Percentiles rank a stretch among this genome's conserved stretches.
These are phyloP conservation scores for Hamamelis virginiana DNA, from an alignment of 164 flowering plant species.

Conservation along the genomic window DNA sequence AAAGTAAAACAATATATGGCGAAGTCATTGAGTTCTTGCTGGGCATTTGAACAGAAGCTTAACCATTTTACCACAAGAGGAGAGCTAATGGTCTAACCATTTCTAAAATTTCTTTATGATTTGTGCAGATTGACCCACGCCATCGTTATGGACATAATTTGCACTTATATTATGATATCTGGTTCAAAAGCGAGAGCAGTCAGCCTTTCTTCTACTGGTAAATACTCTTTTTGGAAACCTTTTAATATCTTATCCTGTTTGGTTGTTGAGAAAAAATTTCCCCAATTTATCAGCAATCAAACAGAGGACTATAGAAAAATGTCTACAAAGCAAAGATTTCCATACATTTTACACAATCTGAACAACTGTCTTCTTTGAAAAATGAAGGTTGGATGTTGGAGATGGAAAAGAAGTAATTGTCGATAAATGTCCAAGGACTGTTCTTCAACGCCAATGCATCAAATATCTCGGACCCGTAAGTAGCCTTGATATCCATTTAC, in stretches of 20 bases:
- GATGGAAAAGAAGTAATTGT: conserved; percentile 64
- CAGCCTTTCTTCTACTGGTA: conserved; percentile 84
- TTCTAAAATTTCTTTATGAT: background rate
- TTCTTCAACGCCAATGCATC: conserved; percentile 66
- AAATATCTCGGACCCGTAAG: conserved; percentile 73
- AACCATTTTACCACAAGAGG: too few species aligned
- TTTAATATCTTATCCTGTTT: background rate
- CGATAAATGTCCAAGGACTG: conserved; percentile 47
- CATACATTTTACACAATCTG: background rate
- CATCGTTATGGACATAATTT: conserved; percentile 77
- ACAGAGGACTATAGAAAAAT: too few species aligned
- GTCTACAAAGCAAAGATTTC: background rate
- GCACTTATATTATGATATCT: conserved; percentile 62
- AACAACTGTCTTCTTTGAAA: background rate
- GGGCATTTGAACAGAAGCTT: background rate
- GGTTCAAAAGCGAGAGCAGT: conserved; percentile 60
- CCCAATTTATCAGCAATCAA: too few species aligned
- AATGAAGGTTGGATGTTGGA: conserved; percentile 72
- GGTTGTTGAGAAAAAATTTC: background rate
- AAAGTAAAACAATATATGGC: too few species aligned
- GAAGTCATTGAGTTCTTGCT: too few species aligned
- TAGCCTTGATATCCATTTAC: background rate
- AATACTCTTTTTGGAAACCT: conserved; percentile 8
- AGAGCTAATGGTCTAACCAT: too few species aligned
- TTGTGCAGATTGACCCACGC: conserved; percentile 68